Percentiles rank a stretch among this genome's conserved stretches.
These are phyloP conservation scores for Rhodotorula diobovata DNA, from an alignment of 768 basidiomycete species.

Conservation along the genomic window DNA sequence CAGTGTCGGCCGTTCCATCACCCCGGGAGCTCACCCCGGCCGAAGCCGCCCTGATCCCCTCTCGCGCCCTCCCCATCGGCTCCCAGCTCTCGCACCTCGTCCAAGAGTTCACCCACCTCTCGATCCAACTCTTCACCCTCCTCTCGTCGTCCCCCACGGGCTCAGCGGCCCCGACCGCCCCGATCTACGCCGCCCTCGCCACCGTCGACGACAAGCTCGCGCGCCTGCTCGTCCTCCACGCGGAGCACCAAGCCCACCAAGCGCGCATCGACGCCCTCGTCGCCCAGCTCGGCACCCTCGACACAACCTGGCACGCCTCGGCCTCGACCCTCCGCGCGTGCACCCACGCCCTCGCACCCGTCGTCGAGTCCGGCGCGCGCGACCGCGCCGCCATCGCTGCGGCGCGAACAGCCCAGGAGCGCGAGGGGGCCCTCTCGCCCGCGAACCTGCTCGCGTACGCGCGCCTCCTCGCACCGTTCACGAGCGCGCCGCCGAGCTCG, in stretches of 20 bases:
- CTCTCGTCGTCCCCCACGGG: conserved; percentile 4
- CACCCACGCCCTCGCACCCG: conserved; percentile 2
- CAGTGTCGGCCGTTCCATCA: not conserved
- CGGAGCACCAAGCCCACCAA: conserved; percentile 19
- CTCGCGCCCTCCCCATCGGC: conserved; percentile 17
- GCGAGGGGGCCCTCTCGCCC: conserved; percentile 1
- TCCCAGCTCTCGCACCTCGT: conserved; percentile 26
- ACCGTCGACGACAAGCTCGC: conserved; percentile 21
- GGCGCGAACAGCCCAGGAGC: no score
- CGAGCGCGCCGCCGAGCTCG: conserved; percentile 36
- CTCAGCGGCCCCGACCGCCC: not conserved
- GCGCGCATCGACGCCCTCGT: conserved; percentile 19
- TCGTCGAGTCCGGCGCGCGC: conserved; percentile 14
- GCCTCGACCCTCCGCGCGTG: not conserved
- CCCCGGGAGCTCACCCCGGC: not conserved
- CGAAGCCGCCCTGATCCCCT: conserved; percentile 30
- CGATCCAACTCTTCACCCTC: conserved; percentile 23
- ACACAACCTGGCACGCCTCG: not conserved
- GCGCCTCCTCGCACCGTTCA: conserved; percentile 38
- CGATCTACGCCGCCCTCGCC: conserved; percentile 22
- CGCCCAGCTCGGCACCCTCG: not conserved
- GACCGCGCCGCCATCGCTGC: conserved; percentile 18
- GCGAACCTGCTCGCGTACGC: conserved; percentile 34
- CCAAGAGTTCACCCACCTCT: conserved; percentile 16
- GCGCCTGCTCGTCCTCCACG: conserved; percentile 11